A percentile compares a stretch with the other conserved stretches of the same genome.
Conservation (phyloP, 2,329 filamentous ascomycete genomes). For the Pochonia chlamydosporia region DNA sequence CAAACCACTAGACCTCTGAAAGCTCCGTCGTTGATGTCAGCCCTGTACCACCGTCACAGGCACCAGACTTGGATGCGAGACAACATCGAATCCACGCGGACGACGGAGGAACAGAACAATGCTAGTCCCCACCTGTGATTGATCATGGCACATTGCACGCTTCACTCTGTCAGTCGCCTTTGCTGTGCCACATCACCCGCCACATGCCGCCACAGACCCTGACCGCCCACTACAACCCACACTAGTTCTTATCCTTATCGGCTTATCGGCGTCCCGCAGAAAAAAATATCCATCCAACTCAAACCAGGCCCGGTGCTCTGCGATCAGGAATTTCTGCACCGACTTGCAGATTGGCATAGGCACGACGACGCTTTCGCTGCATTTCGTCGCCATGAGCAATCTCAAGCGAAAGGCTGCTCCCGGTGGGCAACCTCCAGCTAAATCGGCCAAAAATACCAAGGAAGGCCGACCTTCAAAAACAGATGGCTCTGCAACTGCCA, state of each 20-base stretch:
- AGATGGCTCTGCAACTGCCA: conserved; percentile 23
- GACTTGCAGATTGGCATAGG: not conserved
- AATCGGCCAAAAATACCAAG: conserved; percentile 40
- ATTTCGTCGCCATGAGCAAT: conserved; percentile 41
- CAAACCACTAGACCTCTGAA: no score
- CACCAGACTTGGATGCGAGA: no score
- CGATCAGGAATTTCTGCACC: conserved; percentile 12
- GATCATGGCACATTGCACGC: no score
- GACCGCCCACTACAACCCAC: not conserved
- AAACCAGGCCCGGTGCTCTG: conserved; percentile 6
- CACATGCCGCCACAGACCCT: not conserved
- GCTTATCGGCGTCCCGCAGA: conserved; percentile 22
- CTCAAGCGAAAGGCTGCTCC: conserved; percentile 55
- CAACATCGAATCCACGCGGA: no score
- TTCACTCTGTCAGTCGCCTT: no score
- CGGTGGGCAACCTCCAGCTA: conserved; percentile 41
- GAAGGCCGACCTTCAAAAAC: conserved; percentile 44
- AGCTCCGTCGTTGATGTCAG: no score
- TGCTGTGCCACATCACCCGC: no score
- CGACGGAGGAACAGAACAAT: no score
- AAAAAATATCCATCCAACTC: conserved; percentile 1
- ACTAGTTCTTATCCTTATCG: conserved; percentile 17
- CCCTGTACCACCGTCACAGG: no score
- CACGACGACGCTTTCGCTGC: not conserved
- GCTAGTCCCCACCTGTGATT: no score